Conservation (phyloP, 23 red algal genomes). For the Rhodosorus marinus region DNA sequence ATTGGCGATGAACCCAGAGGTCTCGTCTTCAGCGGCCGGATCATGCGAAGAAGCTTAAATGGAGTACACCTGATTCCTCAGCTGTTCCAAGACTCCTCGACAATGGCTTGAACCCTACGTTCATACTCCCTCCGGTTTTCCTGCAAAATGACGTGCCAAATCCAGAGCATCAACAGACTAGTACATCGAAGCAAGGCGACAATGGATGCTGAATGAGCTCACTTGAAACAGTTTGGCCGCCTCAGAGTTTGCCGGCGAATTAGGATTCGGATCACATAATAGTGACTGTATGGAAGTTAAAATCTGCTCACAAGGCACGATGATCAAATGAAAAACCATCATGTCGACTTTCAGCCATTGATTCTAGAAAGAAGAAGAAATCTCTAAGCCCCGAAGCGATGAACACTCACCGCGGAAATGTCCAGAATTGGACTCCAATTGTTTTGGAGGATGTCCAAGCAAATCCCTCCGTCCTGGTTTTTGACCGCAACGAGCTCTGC, state of each 20-base stretch:
- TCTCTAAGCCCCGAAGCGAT: background rate
- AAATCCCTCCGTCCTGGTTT: constrained; percentile 98
- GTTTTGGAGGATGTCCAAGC: constrained; percentile 93
- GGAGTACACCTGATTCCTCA: too few species aligned
- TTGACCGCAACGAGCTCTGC: too few species aligned
- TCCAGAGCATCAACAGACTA: background rate
- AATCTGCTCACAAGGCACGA: too few species aligned
- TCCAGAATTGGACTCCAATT: constrained; percentile 99
- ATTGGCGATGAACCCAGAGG: too few species aligned
- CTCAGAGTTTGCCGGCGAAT: constrained; percentile 95
- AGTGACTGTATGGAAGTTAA: constrained; percentile 98
- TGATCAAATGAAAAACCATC: too few species aligned
- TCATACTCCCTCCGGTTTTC: constrained; percentile 93
- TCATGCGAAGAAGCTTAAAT: too few species aligned
- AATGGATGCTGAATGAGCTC: too few species aligned
- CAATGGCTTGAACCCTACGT: constrained; percentile 76
- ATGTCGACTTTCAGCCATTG: background rate
- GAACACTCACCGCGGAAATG: constrained; percentile 87
- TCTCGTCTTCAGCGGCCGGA: too few species aligned
- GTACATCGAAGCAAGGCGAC: background rate
- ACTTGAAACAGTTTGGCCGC: constrained; percentile 74
- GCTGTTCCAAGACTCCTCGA: constrained; percentile 99
- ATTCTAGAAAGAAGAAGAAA: background rate
- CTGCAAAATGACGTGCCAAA: constrained; percentile 18
- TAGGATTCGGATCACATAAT: constrained; percentile 97